Evolutionary conservation across 345 rosid species (phyloP).

Genomic region (Salix suchowensis): DNA sequence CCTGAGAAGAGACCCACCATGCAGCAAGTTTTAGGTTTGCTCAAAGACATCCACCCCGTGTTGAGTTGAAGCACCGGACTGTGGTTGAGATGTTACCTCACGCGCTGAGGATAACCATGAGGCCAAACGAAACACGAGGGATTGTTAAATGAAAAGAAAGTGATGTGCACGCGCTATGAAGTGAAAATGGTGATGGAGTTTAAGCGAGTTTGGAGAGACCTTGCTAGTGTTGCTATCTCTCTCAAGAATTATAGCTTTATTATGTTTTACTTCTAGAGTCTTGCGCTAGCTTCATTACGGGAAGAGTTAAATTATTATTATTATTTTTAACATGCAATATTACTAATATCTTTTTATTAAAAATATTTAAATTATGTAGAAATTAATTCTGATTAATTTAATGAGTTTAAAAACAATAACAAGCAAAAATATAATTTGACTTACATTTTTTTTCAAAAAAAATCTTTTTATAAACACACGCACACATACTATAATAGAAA

Average conservation of each 20-base stretch:
- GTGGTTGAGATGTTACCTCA: not conserved
- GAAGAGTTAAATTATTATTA: no score
- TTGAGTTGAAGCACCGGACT: not conserved
- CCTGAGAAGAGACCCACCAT: conserved; percentile 78
- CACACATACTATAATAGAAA: no score
- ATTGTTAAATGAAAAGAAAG: not conserved
- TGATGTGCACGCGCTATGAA: not conserved
- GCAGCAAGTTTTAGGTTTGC: conserved; percentile 87
- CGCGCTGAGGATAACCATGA: not conserved
- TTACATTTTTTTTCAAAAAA: no score
- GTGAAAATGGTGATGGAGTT: not conserved
- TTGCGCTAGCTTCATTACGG: no score
- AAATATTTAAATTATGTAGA: no score
- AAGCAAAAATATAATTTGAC: no score
- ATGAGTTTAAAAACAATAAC: no score
- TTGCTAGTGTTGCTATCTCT: conserved; percentile 1
- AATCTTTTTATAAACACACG: no score
- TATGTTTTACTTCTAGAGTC: not conserved
- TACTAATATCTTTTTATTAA: no score
- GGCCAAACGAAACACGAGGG: not conserved
- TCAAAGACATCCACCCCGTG: conserved; percentile 60
- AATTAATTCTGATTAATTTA: no score
- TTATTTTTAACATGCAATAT: no score
- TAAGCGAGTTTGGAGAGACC: conserved; percentile 3
- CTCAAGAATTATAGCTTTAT: not conserved